Evolutionary conservation across 2,329 filamentous ascomycete genomes (phyloP), one percentile per base, ranked within the genome.

Genomic region (Ploettnerulaceae sp.): DNA sequence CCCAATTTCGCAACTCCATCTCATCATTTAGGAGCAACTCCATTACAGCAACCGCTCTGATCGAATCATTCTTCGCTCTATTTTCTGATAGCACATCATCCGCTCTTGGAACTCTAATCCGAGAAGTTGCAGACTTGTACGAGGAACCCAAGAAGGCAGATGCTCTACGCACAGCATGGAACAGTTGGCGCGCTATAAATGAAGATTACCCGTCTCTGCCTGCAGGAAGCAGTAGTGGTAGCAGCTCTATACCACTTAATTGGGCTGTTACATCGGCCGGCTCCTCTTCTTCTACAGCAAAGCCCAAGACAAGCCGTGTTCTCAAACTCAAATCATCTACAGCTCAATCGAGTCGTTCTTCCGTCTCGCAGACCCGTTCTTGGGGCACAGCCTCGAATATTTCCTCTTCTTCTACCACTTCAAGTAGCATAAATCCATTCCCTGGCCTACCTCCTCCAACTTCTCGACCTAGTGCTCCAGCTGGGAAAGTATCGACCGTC

Each of bases 191-290:
- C 36, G 89, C 89, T 28, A 93, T 95, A 68, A 94, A 95, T 56
- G 90, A 96, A 66, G 90, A 96, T 64, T 97, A 96, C 57, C 91
- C 91, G 0, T 88, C 86, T 1, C 72, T 97, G 1, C 90, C 91
- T 1, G 84, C 85, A 0, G 76, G 87, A 0, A 77, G 78, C 45
- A 75, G 82, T 28, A 81, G 82, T 20, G 51, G 40, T 28, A 70
- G 69, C 7, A 54, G 41, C 24, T 53, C 54, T 2, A 52, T 61
- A 31, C 58, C 55, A 14, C 41, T 61, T 2, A 60, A 61, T 25
- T 66, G 61, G 61, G 61, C 59, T 7, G 54, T 59, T n/a, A 61
- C 54, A 11, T 49, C 53, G 14, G 46, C 53, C 12, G 31, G 36
- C 9, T 35, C 29, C 6, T 34, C 29, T 8, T 35, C 36, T 2